Base-by-base conservation (phyloP, 2,329 filamentous ascomycete genomes). In the Mariannaea elegans region DNA sequence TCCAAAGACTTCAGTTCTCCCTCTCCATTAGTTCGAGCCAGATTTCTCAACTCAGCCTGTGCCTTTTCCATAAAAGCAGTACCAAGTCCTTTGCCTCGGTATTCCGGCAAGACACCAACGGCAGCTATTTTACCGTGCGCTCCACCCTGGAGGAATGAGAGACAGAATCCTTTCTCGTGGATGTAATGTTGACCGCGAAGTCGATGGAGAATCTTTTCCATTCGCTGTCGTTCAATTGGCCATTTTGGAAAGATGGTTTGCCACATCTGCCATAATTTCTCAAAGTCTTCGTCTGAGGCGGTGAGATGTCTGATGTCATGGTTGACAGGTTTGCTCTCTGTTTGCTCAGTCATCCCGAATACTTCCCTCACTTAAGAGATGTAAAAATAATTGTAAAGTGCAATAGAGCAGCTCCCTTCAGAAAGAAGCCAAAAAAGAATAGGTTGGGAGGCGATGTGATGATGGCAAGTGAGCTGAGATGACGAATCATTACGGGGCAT, bases 171-270 rank as follows among this genome's bases (percentile, higher is more conserved):
- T 9, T 65, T 8, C 1, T 67, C 52, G 3, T 68, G 59, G 13
- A 67, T 53, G 32, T 54, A 68, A 1, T 68, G 66, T 1, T 60
- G 53, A 1, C 59, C 55, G 0, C 44, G 39, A 0, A 57, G 5
- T 2, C 36, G 16, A n/a, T 32, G 56, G 0, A 71, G 34, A 7
- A 71, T 32, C 5, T 45, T 57, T 14, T 29, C 2, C 7, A 71
- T 27, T 0, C 68, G 56, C 0, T 27, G 2, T 8, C 47, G 23
- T 1, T 59, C 61, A 4, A 71, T 62, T 0, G 61, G 61, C 68
- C 68, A 71, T 14, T 56, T 32, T 1, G 65, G 53, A 3, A 71
- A 71, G 32, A 71, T 56, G 12, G 10, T 13, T 1, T 69, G 62
- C 68, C 68, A 71, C 21, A 71, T 19, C 2, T 60, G 21, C 56